These are phyloP conservation scores for Carex kokanica DNA, from an alignment of 176 grass and related monocot species.

Conservation along the genomic window DNA sequence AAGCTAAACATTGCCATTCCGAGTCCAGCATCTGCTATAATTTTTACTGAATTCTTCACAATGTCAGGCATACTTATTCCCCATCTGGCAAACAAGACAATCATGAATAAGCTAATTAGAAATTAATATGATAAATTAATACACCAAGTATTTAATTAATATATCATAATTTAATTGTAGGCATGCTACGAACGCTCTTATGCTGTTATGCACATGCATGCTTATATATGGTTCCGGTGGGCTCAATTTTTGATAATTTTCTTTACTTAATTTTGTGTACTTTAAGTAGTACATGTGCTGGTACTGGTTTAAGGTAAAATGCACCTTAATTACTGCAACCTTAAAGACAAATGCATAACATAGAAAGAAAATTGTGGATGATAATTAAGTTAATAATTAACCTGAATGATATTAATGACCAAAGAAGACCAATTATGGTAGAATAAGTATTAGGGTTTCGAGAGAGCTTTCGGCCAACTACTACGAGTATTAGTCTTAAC, in stretches of 20 bases:
- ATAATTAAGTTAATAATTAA: neutral
- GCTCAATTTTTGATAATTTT: neutral
- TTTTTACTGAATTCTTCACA: slow-evolving; percentile 63
- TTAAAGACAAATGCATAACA: neutral
- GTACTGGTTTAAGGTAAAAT: neutral
- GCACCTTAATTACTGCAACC: neutral
- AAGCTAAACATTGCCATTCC: slow-evolving; percentile 99
- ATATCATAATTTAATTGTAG: neutral
- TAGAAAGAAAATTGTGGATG: neutral
- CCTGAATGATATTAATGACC: slow-evolving; percentile 44
- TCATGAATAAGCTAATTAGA: neutral
- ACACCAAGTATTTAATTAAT: neutral
- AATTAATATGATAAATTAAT: neutral
- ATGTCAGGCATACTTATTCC: slow-evolving; percentile 49
- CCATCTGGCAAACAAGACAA: slow-evolving; percentile 48
- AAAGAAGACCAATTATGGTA: slow-evolving; percentile 36
- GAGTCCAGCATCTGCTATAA: slow-evolving; percentile 81
- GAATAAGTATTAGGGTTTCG: slow-evolving; percentile 46
- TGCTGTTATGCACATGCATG: neutral
- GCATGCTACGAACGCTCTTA: neutral
- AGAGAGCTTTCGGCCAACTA: slow-evolving; percentile 37
- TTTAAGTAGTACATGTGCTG: neutral
- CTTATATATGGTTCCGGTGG: neutral
- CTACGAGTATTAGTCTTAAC: slow-evolving; percentile 31
- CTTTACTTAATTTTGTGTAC: neutral